Conservation (phyloP, 129 eudicot species). For the Calendula officinalis region DNA sequence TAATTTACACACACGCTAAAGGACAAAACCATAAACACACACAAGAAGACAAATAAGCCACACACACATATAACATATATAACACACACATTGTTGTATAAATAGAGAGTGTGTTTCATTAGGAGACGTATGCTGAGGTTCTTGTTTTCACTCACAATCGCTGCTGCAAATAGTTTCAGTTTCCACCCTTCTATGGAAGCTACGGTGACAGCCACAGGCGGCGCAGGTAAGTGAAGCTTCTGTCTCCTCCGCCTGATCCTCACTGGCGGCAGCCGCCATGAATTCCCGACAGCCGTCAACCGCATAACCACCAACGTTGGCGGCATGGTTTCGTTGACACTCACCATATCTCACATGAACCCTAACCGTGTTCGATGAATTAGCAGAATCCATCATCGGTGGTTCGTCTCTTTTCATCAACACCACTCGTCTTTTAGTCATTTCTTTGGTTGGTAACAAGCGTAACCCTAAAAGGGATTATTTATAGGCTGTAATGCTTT, state of each 20-base stretch:
- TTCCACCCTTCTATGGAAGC: constrained; percentile 68
- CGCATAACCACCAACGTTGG: constrained; percentile 73
- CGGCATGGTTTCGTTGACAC: constrained; percentile 87
- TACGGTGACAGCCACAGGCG: constrained; percentile 89
- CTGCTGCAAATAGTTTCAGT: constrained; percentile 41
- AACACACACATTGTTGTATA: constrained; percentile 38
- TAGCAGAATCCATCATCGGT: constrained; percentile 26
- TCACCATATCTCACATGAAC: constrained; percentile 64
- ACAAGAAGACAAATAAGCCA: constrained; percentile 29
- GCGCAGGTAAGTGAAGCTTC: constrained; percentile 62
- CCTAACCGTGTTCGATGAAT: constrained; percentile 43
- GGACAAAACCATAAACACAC: constrained; percentile 37
- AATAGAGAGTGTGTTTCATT: constrained; percentile 28
- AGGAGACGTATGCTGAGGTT: constrained; percentile 6
- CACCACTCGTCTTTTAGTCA: constrained; percentile 52
- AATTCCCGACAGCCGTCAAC: constrained; percentile 88
- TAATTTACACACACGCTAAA: constrained; percentile 27
- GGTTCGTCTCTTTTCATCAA: constrained; percentile 46
- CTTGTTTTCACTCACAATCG: constrained; percentile 32
- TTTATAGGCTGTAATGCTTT: constrained; percentile 43
- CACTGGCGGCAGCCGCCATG: constrained; percentile 50
- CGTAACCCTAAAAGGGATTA: constrained; percentile 61
- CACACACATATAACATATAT: neutral
- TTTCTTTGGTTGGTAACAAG: constrained; percentile 32
- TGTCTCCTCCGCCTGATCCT: constrained; percentile 48